Evolutionary conservation across 2,329 filamentous ascomycete genomes (phyloP), one percentile per base, ranked within the genome.

Genomic region (Seiridium unicorne): DNA sequence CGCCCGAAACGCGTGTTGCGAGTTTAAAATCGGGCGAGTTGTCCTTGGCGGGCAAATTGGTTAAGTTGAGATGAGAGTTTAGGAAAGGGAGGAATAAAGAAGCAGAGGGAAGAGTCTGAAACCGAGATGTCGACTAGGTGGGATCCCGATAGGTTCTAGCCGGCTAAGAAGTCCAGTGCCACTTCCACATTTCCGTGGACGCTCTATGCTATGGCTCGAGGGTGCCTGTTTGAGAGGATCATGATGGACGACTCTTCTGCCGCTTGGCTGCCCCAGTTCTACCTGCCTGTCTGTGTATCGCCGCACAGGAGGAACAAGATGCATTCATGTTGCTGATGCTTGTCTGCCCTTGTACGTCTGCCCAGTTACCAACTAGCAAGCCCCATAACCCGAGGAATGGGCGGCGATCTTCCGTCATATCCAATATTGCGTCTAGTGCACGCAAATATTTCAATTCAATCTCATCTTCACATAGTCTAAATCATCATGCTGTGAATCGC

Each of bases 31-130:
- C 11, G 34, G 34, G 32, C 38, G 53, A 44, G 35, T 7, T 44
- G 53, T 42, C 10, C 35, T 34, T 55, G 51, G 51, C 36, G 34
- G 36, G n/a, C 36, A 31, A 51, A 54, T 54, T 26, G 34, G 36
- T 9, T 26, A 31, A 51, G 38, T 54, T n/a, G 31, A 54, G 51
- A 5, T 26, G 32, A 42, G 13, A 44, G 18, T 44, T 34, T 44
- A 11, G 31, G 32, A 57, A 35, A n/a, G 42, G 46, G 35, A 58
- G 2, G 34, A 58, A 51, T 58, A 58, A 48, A 55, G 51, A 55
- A 49, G 58, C 13, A 32, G 36, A 51, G 42, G 51, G 51, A 56
- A 56, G 58, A 51, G 51, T 56, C 44, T 60, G 49, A 56, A 59
- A 59, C 57, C 46, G 32, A 53, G 49, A 36, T 60, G 49, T 32